Conservation (phyloP, 2,329 filamentous ascomycete genomes). For the Epichloe uncinata region DNA sequence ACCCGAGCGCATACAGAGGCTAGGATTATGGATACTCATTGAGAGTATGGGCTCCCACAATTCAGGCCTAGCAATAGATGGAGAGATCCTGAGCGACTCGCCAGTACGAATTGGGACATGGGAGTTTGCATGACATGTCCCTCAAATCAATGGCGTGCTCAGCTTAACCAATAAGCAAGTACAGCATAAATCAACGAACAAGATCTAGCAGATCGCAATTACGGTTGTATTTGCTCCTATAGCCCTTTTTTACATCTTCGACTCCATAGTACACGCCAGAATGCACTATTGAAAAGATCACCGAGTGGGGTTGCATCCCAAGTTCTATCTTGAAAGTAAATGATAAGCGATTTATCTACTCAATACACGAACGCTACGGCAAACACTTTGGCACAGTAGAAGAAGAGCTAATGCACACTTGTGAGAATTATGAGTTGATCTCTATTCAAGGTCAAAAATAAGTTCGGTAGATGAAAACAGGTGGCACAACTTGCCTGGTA, state of each 20-base stretch:
- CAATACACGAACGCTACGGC: not conserved
- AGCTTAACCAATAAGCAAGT: not conserved
- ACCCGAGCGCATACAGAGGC: slow-evolving; percentile 40
- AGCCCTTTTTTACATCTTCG: not conserved
- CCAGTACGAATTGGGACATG: slow-evolving; percentile 29
- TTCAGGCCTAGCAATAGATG: slow-evolving; percentile 30
- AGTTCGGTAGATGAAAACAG: slow-evolving; percentile 1
- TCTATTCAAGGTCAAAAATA: not conserved
- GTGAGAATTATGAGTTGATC: not conserved
- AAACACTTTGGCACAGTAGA: not conserved
- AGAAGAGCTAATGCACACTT: not conserved
- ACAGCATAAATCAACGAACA: not conserved
- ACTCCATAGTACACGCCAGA: not conserved
- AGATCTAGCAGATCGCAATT: not conserved
- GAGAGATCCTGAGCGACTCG: slow-evolving; percentile 39
- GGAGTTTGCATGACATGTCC: slow-evolving; percentile 16
- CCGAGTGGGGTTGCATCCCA: too few species aligned
- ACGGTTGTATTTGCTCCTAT: not conserved
- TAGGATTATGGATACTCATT: slow-evolving; percentile 66
- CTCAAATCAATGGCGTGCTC: not conserved
- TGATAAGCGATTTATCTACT: not conserved
- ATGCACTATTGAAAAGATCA: not conserved
- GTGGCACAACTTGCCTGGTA: slow-evolving; percentile 5
- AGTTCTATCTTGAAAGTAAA: too few species aligned
- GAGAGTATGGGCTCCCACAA: slow-evolving; percentile 56